Base-by-base conservation (phyloP, 2,329 filamentous ascomycete species). In the Cordyceps pruinosa region DNA sequence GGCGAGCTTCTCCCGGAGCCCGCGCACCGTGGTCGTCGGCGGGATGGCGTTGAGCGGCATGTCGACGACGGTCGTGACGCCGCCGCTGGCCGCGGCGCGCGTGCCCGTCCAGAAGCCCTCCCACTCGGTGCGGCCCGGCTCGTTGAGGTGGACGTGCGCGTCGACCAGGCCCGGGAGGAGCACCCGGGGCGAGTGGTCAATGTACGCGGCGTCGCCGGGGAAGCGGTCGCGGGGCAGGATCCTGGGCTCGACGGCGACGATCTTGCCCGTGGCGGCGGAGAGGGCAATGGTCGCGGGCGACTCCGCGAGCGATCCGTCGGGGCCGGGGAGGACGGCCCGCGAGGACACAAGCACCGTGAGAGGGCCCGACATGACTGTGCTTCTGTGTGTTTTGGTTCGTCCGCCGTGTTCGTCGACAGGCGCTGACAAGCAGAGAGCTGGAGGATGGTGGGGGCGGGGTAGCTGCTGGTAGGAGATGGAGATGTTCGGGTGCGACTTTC, bases 21-120 rank as follows among this genome's bases (percentile, higher is more conserved):
- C 90, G 19, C 79, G 77, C 3, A 97, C 80, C 0, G 93, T 97
- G 10, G 93, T 97, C 0, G 94, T 99, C 0, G 94, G 94, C 35
- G 94, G 94, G 55, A 99, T 96, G 49, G 93, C 91, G 73, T 99
- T 99, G 61, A 97, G 74, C 34, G 94, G 94, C 94, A 99, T 99
- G 73, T 97, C 94, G 66, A 99, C 78, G 10, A 99, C 91, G 0
- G 94, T 97, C 5, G 94, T 99, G 26, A 97, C 94, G 65, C 94
- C 94, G 41, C 94, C 94, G 65, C 93, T 95, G 12, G 94, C 94
- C 4, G 94, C 94, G 34, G 94, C 94, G 65, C 89, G 83, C 25
- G 94, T 97, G 49, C 94, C 94, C 1, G 92, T 97, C 77, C 87
- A 89, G 77, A 99, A 99, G 12, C 94, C 94, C 70, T 99, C 94